phyloP scores from a whole-genome alignment of 2,329 filamentous ascomycete species.

The Aspergillus sclerotialis region DNA sequence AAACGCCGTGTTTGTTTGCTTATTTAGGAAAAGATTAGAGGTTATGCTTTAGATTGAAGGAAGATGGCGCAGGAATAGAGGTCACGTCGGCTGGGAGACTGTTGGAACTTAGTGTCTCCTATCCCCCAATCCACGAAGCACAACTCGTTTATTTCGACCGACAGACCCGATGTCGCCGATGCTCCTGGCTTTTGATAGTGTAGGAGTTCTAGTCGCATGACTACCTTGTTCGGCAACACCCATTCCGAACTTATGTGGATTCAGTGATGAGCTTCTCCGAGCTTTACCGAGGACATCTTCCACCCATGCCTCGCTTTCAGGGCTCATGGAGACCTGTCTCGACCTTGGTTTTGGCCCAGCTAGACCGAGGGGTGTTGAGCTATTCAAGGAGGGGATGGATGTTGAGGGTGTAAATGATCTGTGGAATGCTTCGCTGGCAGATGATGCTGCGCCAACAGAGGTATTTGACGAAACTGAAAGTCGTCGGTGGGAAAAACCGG shows the following conservation, averaged over 20 bases:
- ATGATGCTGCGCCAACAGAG: constrained; percentile 25
- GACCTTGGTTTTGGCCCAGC: constrained; percentile 37
- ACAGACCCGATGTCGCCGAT: constrained; percentile 33
- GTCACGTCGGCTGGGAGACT: too few relatives aligned
- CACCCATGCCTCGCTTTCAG: constrained; percentile 42
- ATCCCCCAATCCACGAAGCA: constrained; percentile 28
- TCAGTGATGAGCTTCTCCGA: constrained; percentile 28
- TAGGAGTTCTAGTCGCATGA: constrained; percentile 6
- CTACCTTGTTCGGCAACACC: too few relatives aligned
- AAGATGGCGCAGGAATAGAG: too few relatives aligned
- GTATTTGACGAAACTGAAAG: constrained; percentile 33
- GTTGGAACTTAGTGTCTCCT: too few relatives aligned
- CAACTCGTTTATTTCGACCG: constrained; percentile 32
- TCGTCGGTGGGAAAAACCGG: constrained; percentile 23
- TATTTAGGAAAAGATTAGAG: too few relatives aligned
- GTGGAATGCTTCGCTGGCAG: constrained; percentile 18
- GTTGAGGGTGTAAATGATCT: constrained; percentile 19
- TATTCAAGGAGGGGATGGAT: constrained; percentile 12
- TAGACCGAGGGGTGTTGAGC: constrained; percentile 37
- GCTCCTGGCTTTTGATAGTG: constrained; percentile 22
- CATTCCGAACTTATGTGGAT: constrained; percentile 19
- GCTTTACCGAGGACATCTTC: constrained; percentile 40
- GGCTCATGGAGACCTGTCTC: constrained; percentile 34
- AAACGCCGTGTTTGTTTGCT: too few relatives aligned
- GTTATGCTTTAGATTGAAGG: too few relatives aligned